Evolutionary conservation across 441 rosid species (phyloP), one percentile per base, ranked within the genome.

Genomic region (Flueggea neowawraea): DNA sequence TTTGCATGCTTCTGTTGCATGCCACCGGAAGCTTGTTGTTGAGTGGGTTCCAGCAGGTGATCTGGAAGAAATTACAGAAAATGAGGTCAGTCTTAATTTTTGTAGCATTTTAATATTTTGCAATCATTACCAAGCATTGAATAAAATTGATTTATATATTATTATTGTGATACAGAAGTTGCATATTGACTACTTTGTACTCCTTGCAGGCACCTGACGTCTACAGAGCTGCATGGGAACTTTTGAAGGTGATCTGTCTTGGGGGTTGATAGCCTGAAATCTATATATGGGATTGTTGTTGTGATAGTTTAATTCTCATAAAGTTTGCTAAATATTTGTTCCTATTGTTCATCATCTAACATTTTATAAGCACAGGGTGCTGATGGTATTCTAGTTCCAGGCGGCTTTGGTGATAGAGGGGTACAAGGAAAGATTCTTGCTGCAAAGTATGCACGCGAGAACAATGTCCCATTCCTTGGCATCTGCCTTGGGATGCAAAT

Each of bases 401-500:
- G 99, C 72, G 99, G 99, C 45, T 95, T 95, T 76, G 99, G 99
- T 15, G 82, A 84, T 63, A 80, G 99, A 71, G 99, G 99, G 16
- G 96, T 95, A 50, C 66, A 86, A 71, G 99, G 99, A 68, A 95
- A 95, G 82, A 91, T 95, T 65, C 69, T 84, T 16, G 91, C 99
- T 16, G 95, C 98, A 0, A 90, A 82, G 61, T 80, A 85, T 71
- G 98, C 97, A n/a, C 84, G 99, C 69, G 95, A 91, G 76, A 87
- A 88, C 65, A 78, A 73, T 79, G 60, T 88, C 67, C 98, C 99
- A 54, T 95, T 69, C 76, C 93, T 95, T 13, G 99, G 99, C 55
- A 91, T 95, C 68, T 95, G 99, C 65, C 82, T 95, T 7, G 99
- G 99, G 51, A 95, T 95, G 99, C 99, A 95, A 76, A 70, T 80